Base-by-base conservation (phyloP, 148 eudicot genomes). In the Fagopyrum tataricum region DNA sequence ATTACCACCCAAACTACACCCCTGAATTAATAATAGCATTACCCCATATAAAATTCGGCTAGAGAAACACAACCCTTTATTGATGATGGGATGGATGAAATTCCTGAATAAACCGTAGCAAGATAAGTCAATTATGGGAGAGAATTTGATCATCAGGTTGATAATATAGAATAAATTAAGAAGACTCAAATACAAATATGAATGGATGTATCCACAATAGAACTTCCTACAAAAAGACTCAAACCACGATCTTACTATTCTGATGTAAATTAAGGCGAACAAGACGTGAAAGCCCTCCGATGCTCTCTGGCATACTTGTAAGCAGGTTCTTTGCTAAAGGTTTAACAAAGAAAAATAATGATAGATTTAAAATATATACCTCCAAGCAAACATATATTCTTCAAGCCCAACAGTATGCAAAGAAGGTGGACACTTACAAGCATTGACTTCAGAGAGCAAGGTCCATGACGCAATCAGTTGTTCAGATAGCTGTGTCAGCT, bases 41-140 rank as follows among this genome's bases (percentile, higher is more conserved):
- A 96, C 99, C 99, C 97, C 80, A 96, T 86, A 78, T 85, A 90
- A 64, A 96, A 86, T 85, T 96, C 99, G 46, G 82, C 76, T 72
- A 96, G 93, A 37, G 91, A 86, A 67, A 94, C 85, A 81, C 99
- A 96, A 44, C 81, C 91, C 79, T 80, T 85, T 78, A 96, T 86
- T 67, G 99, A 90, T 71, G 92, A 73, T n/a, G 99, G 97, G 66
- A 96, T 87, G 40, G 90, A 88, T 72, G 89, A 81, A 74, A 96
- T 92, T 90, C 84, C 99, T 96, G 89, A 79, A 81, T n/a, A 75
- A 84, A 59, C 23, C 64, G 76, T n/a, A 69, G 11, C 20, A 79
- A 31, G 39, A 49, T 59, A 17, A 62, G 23, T 46, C 43, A 62
- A 14, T 9, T 18, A 15, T 2, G 18, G 66, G 53, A 4, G 23